Base-by-base conservation (phyloP, 441 rosid species). In the Aquilaria agallochum region DNA sequence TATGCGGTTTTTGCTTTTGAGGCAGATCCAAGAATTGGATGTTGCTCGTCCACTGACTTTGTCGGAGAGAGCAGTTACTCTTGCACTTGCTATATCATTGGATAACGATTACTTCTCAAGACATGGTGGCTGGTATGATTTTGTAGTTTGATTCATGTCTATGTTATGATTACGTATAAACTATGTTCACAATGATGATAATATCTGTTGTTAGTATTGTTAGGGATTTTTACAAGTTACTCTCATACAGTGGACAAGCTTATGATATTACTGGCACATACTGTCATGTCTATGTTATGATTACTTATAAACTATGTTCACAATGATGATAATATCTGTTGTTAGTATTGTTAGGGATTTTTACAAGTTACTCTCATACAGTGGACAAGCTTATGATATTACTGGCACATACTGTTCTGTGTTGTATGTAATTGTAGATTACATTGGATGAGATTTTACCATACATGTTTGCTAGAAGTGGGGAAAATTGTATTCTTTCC, bases 51-150 rank as follows among this genome's bases (percentile, higher is more conserved):
- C 89, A 0, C 74, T 94, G 74, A 82, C 79, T 58, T 74, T 91
- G 59, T 79, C 88, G 9, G 99, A 94, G 80, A 85, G 99, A 77
- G 92, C 95, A 32, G 91, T 89, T 49, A 65, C 88, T 11, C 69
- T 91, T 52, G 89, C 99, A 53, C 88, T 94, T 55, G 99, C 99
- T 51, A 89, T 94, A 69, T 94, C 97, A 40, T 78, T 94, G 54
- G 99, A 91, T 60, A 94, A 94, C 70, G 97, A 89, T 74, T 94
- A 90, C 69, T 94, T 94, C 73, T 94, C 97, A 2, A 80, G 96
- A 75, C 99, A 86, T 65, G 89, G 96, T 63, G 96, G 97, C 82
- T 81, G 88, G 99, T 94, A 84, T 64, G 82, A 59, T 30, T 44
- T 75, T 56, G 42, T 8, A 4, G 7, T 36, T 36, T 31, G 33